Percentiles rank a stretch among this genome's conserved stretches.
phyloP scores from a whole-genome alignment of 2,329 filamentous ascomycete species.

The Parastagonospora avenae region DNA sequence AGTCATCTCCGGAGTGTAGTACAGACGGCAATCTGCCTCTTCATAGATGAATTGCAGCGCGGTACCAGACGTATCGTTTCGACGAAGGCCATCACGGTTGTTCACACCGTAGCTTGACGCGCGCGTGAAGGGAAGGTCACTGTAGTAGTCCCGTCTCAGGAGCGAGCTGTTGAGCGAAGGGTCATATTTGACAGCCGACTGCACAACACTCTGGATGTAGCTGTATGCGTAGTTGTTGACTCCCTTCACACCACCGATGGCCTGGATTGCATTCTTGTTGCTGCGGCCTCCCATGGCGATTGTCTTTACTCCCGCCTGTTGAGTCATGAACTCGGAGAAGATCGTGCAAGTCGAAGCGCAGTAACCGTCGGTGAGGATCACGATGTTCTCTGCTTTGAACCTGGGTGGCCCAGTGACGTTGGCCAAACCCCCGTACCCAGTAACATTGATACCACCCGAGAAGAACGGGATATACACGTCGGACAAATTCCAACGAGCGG shows the following conservation, averaged over 20 bases:
- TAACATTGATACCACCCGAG: slow-evolving; percentile 45
- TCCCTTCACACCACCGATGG: slow-evolving; percentile 61
- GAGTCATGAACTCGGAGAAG: slow-evolving; percentile 60
- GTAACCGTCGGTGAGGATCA: slow-evolving; percentile 63
- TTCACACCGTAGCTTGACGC: slow-evolving; percentile 30
- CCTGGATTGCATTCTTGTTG: slow-evolving; percentile 57
- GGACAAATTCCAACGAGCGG: slow-evolving; percentile 43
- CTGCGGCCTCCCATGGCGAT: slow-evolving; percentile 58
- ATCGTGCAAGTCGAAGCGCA: slow-evolving; percentile 65
- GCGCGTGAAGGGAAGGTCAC: slow-evolving; percentile 34
- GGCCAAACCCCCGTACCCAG: slow-evolving; percentile 39
- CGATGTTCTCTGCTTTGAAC: slow-evolving; percentile 59
- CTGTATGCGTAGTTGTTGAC: slow-evolving; percentile 44
- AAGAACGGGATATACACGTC: slow-evolving; percentile 35
- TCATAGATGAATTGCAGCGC: slow-evolving; percentile 49
- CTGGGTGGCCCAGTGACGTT: slow-evolving; percentile 54
- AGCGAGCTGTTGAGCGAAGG: slow-evolving; percentile 31
- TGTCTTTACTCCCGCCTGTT: slow-evolving; percentile 60
- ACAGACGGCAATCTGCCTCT: slow-evolving; percentile 47
- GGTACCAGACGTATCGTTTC: slow-evolving; percentile 37
- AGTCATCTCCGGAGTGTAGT: slow-evolving; percentile 50
- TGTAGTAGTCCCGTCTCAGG: slow-evolving; percentile 30
- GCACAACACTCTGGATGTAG: slow-evolving; percentile 37
- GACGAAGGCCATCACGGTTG: slow-evolving; percentile 41
- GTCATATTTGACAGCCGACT: slow-evolving; percentile 26